These are phyloP conservation scores for Tilletia indica DNA, from an alignment of 1,284 basidiomycete species.

Conservation along the genomic window DNA sequence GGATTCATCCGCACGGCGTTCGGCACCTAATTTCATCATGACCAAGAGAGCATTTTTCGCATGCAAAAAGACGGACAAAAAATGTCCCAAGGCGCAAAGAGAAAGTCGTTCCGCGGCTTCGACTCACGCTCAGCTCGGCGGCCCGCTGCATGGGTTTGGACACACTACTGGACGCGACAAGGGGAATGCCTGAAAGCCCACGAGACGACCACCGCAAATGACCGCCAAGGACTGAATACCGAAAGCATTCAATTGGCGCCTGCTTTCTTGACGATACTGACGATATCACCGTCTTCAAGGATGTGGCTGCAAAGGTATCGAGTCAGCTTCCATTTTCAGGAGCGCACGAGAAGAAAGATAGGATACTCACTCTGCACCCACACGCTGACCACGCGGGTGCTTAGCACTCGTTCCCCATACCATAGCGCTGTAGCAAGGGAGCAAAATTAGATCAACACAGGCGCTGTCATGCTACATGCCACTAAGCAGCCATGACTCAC, in stretches of 20 bases:
- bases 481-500: background rate
- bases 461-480: too few relatives aligned
- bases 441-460: too few relatives aligned
- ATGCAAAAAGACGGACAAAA: too few relatives aligned
- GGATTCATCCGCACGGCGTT: too few relatives aligned
- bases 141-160: background rate
- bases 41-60: too few relatives aligned
- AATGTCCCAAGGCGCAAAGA: too few relatives aligned
- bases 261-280: conserved; percentile 27
- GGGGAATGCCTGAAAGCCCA: background rate
- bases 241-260: background rate
- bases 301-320: conserved; percentile 11
- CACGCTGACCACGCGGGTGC: conserved; percentile 92
- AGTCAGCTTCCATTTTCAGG: background rate
- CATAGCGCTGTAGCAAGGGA: conserved; percentile 65
- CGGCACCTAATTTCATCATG: too few relatives aligned
- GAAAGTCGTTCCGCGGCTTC: too few relatives aligned
- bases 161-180: background rate
- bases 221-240: too few relatives aligned
- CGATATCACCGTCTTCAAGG: conserved; percentile 25
- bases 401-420: conserved; percentile 95
- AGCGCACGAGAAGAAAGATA: background rate
- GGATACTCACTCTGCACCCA: conserved; percentile 62
- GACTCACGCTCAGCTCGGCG: too few relatives aligned
- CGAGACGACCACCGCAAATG: too few relatives aligned